Evolutionary conservation across 23 red algal species (phyloP), one percentile per base, ranked within the genome.

Genomic region (Chondrus crispus): DNA sequence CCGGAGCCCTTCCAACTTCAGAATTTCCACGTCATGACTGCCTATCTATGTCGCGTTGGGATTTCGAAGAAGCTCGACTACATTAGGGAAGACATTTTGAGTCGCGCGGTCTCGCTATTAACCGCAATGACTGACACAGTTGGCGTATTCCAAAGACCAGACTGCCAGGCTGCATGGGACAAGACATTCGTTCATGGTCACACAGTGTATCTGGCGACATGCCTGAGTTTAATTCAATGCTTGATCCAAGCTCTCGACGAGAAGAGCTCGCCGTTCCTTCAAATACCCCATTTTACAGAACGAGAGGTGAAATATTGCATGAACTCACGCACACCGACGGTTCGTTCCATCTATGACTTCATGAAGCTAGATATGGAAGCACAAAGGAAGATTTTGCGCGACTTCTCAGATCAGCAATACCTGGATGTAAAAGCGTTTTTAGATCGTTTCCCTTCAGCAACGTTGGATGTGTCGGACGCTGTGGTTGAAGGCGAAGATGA

Each of bases 401-500:
- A 90, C 43, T 79, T 95, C 29, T 63, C 52, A 1, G 82, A 86
- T 29, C 73, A 88, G 29, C 40, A 95, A 51, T 88, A 92, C 47
- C 37, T 82, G 75, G 91, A 99, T 43, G 91, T 99, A 62, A 82
- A 96, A 51, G 58, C 81, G 33, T 99, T 96, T 89, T 85, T 84
- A 20, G 57, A 68, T 51, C 87, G 95, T 12, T 99, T 91, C 73
- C 97, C 97, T 5, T 29, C 36, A 26, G 70, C 85, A 0, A 79
- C 45, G 42, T 40, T 99, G 41, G 57, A 94, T 4, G 94, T 99
- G 9, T 54, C 32, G 11, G 71, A 93, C 3, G 81, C 97, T 5
- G 48, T 68, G 30, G 93, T 99, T 38, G 93, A 96, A 41, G 97
- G 93, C 18, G 90, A 99, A 38, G 95, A 93, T 39, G 96, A 98